Conservation (phyloP, 2,329 filamentous ascomycete genomes). For the Thielaviopsis populi region DNA sequence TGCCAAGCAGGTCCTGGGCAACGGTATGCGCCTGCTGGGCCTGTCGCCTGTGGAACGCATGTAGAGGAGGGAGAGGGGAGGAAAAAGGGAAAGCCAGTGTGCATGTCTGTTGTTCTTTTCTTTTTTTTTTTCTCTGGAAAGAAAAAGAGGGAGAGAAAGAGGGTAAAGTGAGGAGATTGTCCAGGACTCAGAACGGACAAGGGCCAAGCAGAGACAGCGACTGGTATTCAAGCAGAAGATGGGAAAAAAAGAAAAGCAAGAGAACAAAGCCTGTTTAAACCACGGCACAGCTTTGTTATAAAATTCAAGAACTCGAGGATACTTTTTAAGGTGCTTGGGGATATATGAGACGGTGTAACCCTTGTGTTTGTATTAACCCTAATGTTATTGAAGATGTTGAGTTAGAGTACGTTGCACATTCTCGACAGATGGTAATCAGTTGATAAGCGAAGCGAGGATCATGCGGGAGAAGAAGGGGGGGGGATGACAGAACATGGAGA, state of each 20-base stretch:
- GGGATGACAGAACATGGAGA: neutral
- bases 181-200: slow-evolving; percentile 4
- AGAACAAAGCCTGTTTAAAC: neutral
- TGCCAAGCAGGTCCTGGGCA: slow-evolving; percentile 59
- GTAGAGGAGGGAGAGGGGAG: neutral
- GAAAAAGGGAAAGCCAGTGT: too few species aligned
- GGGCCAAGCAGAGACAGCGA: too few species aligned
- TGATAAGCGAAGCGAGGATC: neutral
- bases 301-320: neutral
- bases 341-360: too few species aligned
- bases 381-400: too few species aligned
- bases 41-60: slow-evolving; percentile 53
- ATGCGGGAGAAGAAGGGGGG: neutral
- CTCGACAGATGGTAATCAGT: neutral
- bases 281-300: neutral
- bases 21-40: slow-evolving; percentile 71
- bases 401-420: too few species aligned
- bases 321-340: too few species aligned
- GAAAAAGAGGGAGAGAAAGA: neutral
- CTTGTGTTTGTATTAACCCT: too few species aligned
- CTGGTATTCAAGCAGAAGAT: neutral
- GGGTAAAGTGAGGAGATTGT: neutral
- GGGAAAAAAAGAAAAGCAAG: neutral
- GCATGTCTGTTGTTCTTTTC: neutral
- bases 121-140: neutral